phyloP scores from a whole-genome alignment of 306 rosid species.

The Rubus idaeus region DNA sequence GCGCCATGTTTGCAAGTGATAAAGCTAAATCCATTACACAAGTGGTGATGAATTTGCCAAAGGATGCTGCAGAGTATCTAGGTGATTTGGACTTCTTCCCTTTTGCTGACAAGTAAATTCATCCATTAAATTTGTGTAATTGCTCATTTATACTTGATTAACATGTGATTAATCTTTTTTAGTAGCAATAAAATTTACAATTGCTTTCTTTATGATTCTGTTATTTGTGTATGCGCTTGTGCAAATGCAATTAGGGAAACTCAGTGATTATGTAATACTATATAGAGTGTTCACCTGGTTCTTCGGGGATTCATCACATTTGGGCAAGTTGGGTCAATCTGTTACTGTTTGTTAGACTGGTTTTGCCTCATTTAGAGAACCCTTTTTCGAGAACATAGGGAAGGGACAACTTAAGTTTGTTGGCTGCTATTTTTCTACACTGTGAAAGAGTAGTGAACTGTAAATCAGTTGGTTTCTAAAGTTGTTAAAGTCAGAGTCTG shows the following conservation, averaged over 20 bases:
- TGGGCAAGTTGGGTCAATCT: neutral
- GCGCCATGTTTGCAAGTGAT: constrained; percentile 70
- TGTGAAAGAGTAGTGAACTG: neutral
- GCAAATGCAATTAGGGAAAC: no score
- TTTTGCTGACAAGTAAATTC: neutral
- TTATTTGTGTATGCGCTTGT: no score
- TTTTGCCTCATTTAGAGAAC: neutral
- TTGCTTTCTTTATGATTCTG: no score
- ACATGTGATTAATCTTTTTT: neutral
- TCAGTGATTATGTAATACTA: neutral
- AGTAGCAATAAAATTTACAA: neutral
- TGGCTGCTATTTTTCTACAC: neutral
- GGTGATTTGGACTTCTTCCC: constrained; percentile 38
- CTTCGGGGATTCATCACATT: neutral
- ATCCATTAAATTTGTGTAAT: neutral
- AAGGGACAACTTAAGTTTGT: neutral
- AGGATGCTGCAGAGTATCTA: constrained; percentile 82
- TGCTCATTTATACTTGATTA: neutral
- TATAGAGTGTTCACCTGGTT: neutral
- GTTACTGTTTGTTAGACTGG: neutral
- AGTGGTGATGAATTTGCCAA: constrained; percentile 96
- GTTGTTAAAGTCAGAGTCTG: neutral
- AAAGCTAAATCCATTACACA: constrained; percentile 77
- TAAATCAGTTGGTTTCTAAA: constrained; percentile 2
- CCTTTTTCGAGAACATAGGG: neutral